phyloP scores from a whole-genome alignment of 352 stramenopile species.

The Phytophthora cactorum region DNA sequence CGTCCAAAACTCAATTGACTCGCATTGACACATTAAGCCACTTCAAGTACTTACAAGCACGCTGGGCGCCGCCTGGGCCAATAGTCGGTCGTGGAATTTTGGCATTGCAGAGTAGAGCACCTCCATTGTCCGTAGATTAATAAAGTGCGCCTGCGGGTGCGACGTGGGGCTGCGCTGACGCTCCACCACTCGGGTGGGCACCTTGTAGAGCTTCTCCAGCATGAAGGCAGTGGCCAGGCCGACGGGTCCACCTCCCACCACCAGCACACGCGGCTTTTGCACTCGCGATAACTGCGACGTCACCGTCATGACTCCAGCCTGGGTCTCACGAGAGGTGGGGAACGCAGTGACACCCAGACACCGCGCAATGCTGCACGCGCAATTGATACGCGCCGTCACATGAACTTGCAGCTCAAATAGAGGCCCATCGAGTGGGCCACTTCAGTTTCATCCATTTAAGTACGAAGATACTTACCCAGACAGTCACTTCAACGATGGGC shows the following conservation, averaged over 20 bases:
- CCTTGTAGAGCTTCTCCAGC: slow-evolving; percentile 73
- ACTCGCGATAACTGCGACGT: slow-evolving; percentile 15
- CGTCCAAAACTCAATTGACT: slow-evolving; percentile 7
- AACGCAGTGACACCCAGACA: slow-evolving; percentile 19
- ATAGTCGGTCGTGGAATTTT: slow-evolving; percentile 72
- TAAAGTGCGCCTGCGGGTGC: slow-evolving; percentile 95
- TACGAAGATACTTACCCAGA: slow-evolving; percentile 19
- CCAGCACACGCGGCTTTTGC: slow-evolving; percentile 59
- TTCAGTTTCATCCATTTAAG: background rate
- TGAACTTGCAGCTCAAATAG: slow-evolving; percentile 21
- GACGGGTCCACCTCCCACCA: slow-evolving; percentile 79
- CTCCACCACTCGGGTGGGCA: slow-evolving; percentile 81
- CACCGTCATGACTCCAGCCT: slow-evolving; percentile 15
- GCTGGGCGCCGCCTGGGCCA: slow-evolving; percentile 65
- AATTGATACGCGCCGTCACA: slow-evolving; percentile 26
- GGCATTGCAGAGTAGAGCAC: slow-evolving; percentile 86
- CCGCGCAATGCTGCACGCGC: slow-evolving; percentile 16
- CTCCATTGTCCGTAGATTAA: slow-evolving; percentile 95
- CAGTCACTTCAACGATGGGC: slow-evolving; percentile 37
- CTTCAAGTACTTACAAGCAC: slow-evolving; percentile 45
- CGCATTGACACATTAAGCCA: background rate
- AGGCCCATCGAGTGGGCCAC: slow-evolving; percentile 13
- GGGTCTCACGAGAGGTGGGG: slow-evolving; percentile 4
- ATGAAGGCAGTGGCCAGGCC: slow-evolving; percentile 71
- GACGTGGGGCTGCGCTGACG: slow-evolving; percentile 71